Percentiles rank a stretch among this genome's conserved stretches.
These are phyloP conservation scores for Luffa aegyptiaca DNA, from an alignment of 306 rosid genomes.

Conservation along the genomic window DNA sequence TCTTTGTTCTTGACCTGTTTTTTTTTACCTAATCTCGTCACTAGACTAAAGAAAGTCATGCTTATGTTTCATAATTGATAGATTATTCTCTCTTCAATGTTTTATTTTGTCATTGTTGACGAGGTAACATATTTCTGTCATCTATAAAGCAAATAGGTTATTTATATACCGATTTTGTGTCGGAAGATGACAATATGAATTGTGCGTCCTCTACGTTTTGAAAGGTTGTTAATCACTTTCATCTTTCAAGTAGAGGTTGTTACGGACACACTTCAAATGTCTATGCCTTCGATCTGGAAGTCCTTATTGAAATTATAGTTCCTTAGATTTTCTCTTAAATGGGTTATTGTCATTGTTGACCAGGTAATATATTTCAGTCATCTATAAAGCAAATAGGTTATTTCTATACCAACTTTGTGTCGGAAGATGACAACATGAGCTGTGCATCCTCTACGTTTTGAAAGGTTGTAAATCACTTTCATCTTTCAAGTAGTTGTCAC, in stretches of 20 bases:
- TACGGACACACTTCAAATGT: neutral
- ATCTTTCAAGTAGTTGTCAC: neutral
- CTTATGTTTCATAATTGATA: neutral
- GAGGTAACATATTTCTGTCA: neutral
- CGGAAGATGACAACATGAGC: conserved; percentile 17
- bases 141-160: conserved; percentile 6
- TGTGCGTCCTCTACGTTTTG: neutral
- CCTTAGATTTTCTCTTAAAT: neutral
- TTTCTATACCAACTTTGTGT: conserved; percentile 16
- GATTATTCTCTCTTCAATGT: neutral
- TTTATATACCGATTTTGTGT: conserved; percentile 15
- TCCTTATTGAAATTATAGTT: neutral
- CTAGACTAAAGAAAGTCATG: neutral
- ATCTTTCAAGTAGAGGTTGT: conserved; percentile 1
- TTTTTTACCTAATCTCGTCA: neutral
- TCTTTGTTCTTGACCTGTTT: neutral
- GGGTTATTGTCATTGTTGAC: neutral
- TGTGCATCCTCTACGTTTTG: neutral
- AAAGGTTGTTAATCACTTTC: neutral
- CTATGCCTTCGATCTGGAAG: neutral
- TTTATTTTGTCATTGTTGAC: neutral
- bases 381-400: conserved; percentile 4
- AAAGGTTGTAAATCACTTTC: neutral
- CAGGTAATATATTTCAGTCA: neutral
- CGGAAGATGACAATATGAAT: conserved; percentile 17